Conservation (phyloP, 2,329 filamentous ascomycete genomes). For the Alternaria sp. region DNA sequence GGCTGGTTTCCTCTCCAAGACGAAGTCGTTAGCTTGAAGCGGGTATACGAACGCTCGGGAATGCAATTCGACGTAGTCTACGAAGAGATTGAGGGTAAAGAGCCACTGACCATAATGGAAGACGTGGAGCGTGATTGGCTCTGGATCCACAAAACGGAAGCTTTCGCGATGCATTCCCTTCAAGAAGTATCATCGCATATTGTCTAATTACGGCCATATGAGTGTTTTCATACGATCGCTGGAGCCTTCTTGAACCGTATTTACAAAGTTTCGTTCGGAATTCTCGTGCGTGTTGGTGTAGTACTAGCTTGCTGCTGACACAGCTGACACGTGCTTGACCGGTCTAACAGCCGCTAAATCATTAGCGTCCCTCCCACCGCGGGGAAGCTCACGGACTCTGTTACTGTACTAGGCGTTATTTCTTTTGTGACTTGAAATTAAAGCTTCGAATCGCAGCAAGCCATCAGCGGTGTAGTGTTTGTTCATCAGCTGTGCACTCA, state of each 20-base stretch:
- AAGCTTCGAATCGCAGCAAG: background rate
- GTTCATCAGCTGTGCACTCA: background rate
- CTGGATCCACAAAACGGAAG: slow-evolving; percentile 13
- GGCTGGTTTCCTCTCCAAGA: slow-evolving; percentile 1
- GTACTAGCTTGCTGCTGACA: background rate
- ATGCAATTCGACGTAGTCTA: slow-evolving; percentile 5
- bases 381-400: slow-evolving; percentile 1
- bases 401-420: background rate
- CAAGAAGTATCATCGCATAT: background rate
- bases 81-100: background rate
- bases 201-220: background rate
- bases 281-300: background rate
- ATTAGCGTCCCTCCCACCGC: slow-evolving; percentile 9
- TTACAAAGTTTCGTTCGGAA: background rate
- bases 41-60: background rate
- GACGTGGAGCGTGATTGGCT: slow-evolving; percentile 12
- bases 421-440: background rate
- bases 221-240: background rate
- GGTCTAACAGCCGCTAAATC: background rate
- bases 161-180: slow-evolving; percentile 7
- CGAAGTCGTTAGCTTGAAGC: background rate
- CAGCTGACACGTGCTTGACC: background rate
- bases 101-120: background rate
- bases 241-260: background rate
- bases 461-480: background rate